These are phyloP conservation scores for Coemansia aciculifera DNA, from an alignment of 192 early-diverging fungal species.

Conservation along the genomic window DNA sequence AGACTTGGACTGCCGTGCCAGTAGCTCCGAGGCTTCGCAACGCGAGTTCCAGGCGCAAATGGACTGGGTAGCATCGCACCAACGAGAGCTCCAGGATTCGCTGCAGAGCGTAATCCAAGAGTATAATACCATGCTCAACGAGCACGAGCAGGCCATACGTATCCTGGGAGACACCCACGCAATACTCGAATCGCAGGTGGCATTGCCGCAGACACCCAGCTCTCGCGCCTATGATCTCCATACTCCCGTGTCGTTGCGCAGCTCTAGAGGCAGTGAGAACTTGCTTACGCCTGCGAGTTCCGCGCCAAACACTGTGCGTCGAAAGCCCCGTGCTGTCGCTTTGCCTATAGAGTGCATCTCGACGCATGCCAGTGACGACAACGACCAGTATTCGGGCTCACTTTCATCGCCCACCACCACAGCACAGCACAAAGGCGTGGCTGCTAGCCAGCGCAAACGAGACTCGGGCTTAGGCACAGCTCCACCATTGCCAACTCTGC, in stretches of 20 bases:
- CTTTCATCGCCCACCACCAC: not conserved
- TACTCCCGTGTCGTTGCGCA: not conserved
- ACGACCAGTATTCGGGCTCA: not conserved
- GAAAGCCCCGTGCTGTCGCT: not conserved
- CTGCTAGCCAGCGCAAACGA: not conserved
- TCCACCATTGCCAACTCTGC: not conserved
- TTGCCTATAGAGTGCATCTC: not conserved
- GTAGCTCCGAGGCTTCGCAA: not conserved
- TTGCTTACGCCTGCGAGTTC: not conserved
- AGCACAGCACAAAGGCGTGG: not conserved
- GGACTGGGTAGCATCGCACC: slow-evolving; percentile 3
- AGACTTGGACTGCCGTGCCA: slow-evolving; percentile 1
- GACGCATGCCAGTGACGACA: not conserved
- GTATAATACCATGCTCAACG: slow-evolving; percentile 37
- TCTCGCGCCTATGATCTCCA: not conserved
- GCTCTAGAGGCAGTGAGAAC: not conserved
- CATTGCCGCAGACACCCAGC: not conserved
- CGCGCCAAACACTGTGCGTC: not conserved
- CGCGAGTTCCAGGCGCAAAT: slow-evolving; percentile 21
- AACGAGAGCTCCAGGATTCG: slow-evolving; percentile 16
- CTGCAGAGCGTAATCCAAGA: slow-evolving; percentile 23
- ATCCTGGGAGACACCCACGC: slow-evolving; percentile 29
- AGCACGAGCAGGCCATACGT: slow-evolving; percentile 45
- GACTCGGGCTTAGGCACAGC: slow-evolving; percentile 8
- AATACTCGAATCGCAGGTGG: slow-evolving; percentile 21